Evolutionary conservation across 2,329 filamentous ascomycete species (phyloP).

Genomic region (Leptographium flavum): DNA sequence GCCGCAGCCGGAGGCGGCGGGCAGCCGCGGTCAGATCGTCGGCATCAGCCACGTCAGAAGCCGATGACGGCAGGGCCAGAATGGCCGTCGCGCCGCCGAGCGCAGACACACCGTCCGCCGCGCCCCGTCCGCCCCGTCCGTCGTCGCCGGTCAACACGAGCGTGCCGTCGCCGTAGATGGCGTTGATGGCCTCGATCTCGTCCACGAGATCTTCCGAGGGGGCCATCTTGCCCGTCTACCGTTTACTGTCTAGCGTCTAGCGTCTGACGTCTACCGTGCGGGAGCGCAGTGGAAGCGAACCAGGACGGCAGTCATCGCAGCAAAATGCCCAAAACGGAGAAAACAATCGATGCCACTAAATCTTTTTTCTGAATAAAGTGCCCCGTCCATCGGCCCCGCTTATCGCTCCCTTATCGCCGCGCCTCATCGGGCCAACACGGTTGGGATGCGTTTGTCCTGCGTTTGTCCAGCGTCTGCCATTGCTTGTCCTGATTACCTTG

Average conservation of each 20-base stretch:
- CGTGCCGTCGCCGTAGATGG: constrained; percentile 63
- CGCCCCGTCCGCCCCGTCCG: constrained; percentile 14
- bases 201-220: constrained; percentile 47
- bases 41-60: constrained; percentile 16
- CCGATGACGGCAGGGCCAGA: constrained; percentile 45
- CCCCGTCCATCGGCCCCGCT: no score
- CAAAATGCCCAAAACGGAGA: not conserved
- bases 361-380: not conserved
- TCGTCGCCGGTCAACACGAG: constrained; percentile 25
- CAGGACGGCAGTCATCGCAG: not conserved
- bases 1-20: constrained; percentile 37
- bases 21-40: constrained; percentile 44
- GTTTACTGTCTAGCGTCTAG: no score
- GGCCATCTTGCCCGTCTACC: no score
- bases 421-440: no score
- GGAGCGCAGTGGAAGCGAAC: no score
- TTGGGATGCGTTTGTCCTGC: no score
- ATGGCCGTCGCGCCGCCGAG: constrained; percentile 42
- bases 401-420: not conserved
- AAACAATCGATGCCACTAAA: not conserved
- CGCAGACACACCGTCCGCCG: no score
- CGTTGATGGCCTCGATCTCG: constrained; percentile 70
- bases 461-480: not conserved
- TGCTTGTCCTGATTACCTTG: not conserved
- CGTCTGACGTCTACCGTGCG: not conserved